phyloP scores from a whole-genome alignment of 306 rosid species.

The Sicyos edulis region DNA sequence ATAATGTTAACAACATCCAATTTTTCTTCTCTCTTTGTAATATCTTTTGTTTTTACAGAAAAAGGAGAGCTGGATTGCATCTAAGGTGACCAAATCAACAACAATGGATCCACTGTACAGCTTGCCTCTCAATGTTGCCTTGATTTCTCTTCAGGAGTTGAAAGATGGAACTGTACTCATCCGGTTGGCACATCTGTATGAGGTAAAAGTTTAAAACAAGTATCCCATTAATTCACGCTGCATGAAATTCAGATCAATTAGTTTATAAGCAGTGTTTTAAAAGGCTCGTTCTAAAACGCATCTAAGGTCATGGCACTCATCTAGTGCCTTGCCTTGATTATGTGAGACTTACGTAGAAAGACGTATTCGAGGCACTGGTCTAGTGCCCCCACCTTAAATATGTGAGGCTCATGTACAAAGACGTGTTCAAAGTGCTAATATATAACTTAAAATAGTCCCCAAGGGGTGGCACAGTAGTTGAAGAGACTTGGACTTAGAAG shows the following conservation, averaged over 20 bases:
- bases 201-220: conserved; percentile 59
- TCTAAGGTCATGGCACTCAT: too few relatives aligned
- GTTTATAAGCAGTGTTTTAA: background rate
- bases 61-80: conserved; percentile 49
- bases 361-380: too few relatives aligned
- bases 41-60: conserved; percentile 36
- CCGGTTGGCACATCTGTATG: conserved; percentile 85
- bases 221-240: background rate
- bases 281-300: too few relatives aligned
- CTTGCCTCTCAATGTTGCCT: conserved; percentile 75
- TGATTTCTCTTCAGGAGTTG: conserved; percentile 88
- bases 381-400: too few relatives aligned
- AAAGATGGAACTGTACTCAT: conserved; percentile 61
- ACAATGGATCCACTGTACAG: conserved; percentile 47
- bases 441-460: too few relatives aligned
- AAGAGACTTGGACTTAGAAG: too few relatives aligned
- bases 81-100: conserved; percentile 51
- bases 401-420: too few relatives aligned
- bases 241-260: background rate
- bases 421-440: too few relatives aligned
- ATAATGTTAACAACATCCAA: background rate
- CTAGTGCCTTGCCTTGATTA: too few relatives aligned
- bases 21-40: conserved; percentile 5
- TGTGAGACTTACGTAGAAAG: too few relatives aligned
- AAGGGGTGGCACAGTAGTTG: too few relatives aligned